These are phyloP conservation scores for Histomonas meleagridis DNA, from an alignment of 208 protist species.

Conservation along the genomic window DNA sequence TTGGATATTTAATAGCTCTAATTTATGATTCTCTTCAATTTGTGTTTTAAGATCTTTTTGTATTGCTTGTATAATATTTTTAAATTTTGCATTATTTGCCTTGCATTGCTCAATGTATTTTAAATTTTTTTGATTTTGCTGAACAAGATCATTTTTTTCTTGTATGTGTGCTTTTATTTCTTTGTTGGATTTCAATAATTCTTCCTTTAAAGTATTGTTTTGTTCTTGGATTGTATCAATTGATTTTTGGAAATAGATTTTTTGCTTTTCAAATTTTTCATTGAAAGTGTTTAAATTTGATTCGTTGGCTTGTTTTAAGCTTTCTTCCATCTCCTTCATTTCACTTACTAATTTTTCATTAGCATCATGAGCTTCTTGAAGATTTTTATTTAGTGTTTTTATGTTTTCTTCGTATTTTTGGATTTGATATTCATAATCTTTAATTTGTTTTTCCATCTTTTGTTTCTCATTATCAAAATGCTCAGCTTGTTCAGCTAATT, in stretches of 20 bases:
- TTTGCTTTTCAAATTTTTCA: background rate
- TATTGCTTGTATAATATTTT: no score
- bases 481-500: no score
- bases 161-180: background rate
- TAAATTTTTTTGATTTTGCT: background rate
- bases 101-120: no score
- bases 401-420: background rate
- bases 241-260: background rate
- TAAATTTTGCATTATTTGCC: no score
- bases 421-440: background rate
- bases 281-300: background rate
- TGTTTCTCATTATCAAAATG: background rate
- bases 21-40: no score
- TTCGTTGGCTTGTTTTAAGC: background rate
- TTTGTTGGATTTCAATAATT: background rate
- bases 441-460: background rate
- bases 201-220: background rate
- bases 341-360: background rate
- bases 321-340: background rate
- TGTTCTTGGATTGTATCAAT: background rate
- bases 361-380: background rate
- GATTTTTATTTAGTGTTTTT: background rate
- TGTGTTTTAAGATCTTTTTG: no score
- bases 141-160: background rate
- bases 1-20: no score